Evolutionary conservation across 805 yeast genomes (phyloP).

Genomic region (Maudiozyma saulgeensis): DNA sequence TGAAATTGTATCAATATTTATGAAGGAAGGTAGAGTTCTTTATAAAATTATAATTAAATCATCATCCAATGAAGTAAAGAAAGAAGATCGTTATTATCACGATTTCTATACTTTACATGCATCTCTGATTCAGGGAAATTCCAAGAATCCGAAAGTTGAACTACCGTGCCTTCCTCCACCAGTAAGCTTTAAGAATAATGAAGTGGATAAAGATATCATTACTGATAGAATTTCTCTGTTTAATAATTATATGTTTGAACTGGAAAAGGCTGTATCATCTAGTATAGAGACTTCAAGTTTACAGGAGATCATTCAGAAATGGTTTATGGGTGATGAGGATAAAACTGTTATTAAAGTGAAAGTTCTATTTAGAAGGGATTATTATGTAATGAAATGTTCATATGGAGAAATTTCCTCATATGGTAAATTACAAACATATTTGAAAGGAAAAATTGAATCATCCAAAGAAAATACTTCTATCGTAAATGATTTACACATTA

Average conservation of each 20-base stretch:
- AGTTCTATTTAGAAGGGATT: constrained; percentile 14
- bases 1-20: constrained; percentile 9
- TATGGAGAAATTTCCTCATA: constrained; percentile 8
- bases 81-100: constrained; percentile 11
- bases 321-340: constrained; percentile 4
- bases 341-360: constrained; percentile 12
- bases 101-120: constrained; percentile 19
- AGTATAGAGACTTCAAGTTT: neutral
- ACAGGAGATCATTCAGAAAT: constrained; percentile 4
- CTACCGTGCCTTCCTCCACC: constrained; percentile 12
- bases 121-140: constrained; percentile 3
- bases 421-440: constrained; percentile 6
- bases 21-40: constrained; percentile 9
- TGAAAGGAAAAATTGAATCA: neutral
- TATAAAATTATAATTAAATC: constrained; percentile 12
- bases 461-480: neutral
- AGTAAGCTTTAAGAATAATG: neutral
- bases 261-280: neutral
- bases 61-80: constrained; percentile 6
- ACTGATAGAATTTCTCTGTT: constrained; percentile 8
- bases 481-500: constrained; percentile 1
- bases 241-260: constrained; percentile 4
- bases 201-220: neutral
- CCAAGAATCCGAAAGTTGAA: neutral
- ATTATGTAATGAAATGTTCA: constrained; percentile 14